Evolutionary conservation across 192 early-diverging fungal species (phyloP), one percentile per base, ranked within the genome.

Genomic region (Coemansia sp.): DNA sequence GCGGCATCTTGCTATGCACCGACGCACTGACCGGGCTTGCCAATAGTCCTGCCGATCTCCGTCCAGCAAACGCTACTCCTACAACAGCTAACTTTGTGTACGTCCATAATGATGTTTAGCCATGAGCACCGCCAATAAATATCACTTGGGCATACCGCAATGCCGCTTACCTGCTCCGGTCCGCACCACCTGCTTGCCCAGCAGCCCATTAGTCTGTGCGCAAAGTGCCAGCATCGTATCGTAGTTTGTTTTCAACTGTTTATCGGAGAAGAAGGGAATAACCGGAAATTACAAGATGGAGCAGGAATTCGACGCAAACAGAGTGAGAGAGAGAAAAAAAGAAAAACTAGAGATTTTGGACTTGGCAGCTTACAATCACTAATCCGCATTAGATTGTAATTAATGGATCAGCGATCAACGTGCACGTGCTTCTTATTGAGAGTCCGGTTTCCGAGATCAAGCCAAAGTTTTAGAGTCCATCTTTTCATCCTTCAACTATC

Each of bases 131-230:
- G 21, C 31, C 7, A 35, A 8, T 6, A 35, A 8, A 35, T 8
- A 8, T 35, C 31, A 8, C 31, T 35, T 8, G 7, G 4, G 0
- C 8, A 8, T 35, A 35, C 43, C 43, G 43, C n/a, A n/a, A 21
- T 49, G 48, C 48, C 4, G 9, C 53, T 54, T 67, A 67, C 65
- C 65, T 60, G 58, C 41, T 8, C 58, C 65, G 12, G 59, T 47
- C 29, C 65, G 57, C n/a, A 52, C 37, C 16, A 61, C 57, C 25
- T 58, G 50, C 50, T 39, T 60, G n/a, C 49, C 26, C n/a, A 59
- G 35, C 56, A 60, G 50, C 3, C n/a, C 25, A 17, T 25, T 21
- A 4, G 53, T 38, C 25, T 38, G 51, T 41, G 48, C 37, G 17
- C 38, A 10, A 6, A 57, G 25, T n/a, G 63, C 26, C 26, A 65